These are phyloP conservation scores for Penicillium glabrum DNA, from an alignment of 2,329 filamentous ascomycete species.

Conservation along the genomic window DNA sequence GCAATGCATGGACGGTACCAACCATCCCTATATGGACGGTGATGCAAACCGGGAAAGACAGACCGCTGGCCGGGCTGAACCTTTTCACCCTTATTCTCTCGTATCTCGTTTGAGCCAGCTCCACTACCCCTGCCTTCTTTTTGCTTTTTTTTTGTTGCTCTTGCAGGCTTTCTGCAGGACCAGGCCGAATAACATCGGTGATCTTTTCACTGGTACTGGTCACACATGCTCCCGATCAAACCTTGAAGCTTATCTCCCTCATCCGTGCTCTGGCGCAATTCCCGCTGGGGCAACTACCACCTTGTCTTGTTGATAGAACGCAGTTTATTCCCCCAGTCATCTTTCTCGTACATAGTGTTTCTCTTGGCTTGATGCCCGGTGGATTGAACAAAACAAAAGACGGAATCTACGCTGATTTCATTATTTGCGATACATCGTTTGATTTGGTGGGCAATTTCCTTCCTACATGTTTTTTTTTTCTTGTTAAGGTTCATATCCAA, in stretches of 20 bases:
- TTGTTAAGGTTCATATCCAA: slow-evolving; percentile 10
- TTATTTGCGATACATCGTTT: slow-evolving; percentile 11
- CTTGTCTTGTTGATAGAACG: background rate
- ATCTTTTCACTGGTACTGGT: background rate
- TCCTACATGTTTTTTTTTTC: background rate
- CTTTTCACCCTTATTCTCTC: background rate
- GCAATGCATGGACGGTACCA: slow-evolving; percentile 1
- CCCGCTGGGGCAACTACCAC: background rate
- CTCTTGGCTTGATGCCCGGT: slow-evolving; percentile 16
- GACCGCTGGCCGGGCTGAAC: slow-evolving; percentile 17
- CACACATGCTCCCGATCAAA: background rate
- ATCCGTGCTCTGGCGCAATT: background rate
- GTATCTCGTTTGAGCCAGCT: background rate
- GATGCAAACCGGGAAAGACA: slow-evolving; percentile 5
- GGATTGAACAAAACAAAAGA: slow-evolving; percentile 20
- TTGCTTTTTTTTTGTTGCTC: background rate
- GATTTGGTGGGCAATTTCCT: slow-evolving; percentile 7
- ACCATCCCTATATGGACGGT: slow-evolving; percentile 1
- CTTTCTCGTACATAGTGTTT: slow-evolving; percentile 23
- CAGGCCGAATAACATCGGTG: background rate
- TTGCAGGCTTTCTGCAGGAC: background rate
- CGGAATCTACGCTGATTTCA: slow-evolving; percentile 4
- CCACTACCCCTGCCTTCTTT: background rate
- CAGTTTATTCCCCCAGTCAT: background rate
- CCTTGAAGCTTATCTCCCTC: background rate